Conservation (phyloP, 495 filamentous ascomycete genomes). For the Aspergillus taichungensis region DNA sequence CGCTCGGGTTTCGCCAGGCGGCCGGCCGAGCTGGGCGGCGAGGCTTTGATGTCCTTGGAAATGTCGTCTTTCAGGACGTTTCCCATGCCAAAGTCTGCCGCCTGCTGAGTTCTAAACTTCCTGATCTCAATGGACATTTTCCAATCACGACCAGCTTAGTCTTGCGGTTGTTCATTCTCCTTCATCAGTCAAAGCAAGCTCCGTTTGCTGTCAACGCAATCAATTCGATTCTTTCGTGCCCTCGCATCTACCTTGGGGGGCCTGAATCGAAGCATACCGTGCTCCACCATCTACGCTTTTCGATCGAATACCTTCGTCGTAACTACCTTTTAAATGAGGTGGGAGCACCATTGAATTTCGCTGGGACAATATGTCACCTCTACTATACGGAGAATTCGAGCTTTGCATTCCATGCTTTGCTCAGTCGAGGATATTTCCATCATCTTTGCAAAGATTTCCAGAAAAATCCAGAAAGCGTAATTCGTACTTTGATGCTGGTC, state of each 20-base stretch:
- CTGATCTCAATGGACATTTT: conserved; percentile 68
- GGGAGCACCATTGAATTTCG: conserved; percentile 62
- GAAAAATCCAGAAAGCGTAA: conserved; percentile 20
- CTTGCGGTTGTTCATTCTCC: conserved; percentile 55
- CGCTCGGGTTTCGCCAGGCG: conserved; percentile 67
- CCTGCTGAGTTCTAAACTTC: conserved; percentile 61
- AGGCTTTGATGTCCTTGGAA: conserved; percentile 72
- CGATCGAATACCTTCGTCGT: conserved; percentile 67
- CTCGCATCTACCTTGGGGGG: conserved; percentile 59
- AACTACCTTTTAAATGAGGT: conserved; percentile 50
- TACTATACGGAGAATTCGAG: conserved; percentile 64
- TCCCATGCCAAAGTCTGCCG: conserved; percentile 45
- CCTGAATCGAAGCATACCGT: conserved; percentile 52
- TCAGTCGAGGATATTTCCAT: conserved; percentile 61
- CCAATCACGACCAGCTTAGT: conserved; percentile 67
- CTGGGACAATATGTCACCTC: conserved; percentile 55
- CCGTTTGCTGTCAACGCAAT: conserved; percentile 51
- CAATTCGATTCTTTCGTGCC: conserved; percentile 57
- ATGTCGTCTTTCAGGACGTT: conserved; percentile 66
- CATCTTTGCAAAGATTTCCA: conserved; percentile 45
- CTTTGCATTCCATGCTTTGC: conserved; percentile 66
- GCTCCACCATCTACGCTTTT: conserved; percentile 67
- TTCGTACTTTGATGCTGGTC: conserved; percentile 51
- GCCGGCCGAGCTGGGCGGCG: conserved; percentile 70
- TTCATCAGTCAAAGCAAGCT: conserved; percentile 55